Base-by-base conservation (phyloP, 108 stramenopile species). In the Fistulifera solaris region DNA sequence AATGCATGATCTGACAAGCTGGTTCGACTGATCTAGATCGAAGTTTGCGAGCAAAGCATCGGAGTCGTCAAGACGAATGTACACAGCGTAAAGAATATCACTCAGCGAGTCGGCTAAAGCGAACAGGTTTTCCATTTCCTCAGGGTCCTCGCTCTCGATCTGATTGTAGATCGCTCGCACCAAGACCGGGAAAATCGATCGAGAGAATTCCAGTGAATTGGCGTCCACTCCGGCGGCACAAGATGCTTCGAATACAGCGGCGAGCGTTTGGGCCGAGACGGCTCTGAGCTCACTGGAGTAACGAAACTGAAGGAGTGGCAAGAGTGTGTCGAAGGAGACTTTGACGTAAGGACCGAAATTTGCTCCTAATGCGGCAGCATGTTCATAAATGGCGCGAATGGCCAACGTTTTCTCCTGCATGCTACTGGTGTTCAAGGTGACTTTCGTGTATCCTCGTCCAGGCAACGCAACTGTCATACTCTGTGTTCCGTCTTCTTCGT, bases 221-320 rank as follows among this genome's bases (percentile, higher is more conserved):
- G 48, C 52, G 14, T 76, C 65, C 40, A 61, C 58, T 1, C 75
- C 83, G 52, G 64, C 57, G 1, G 58, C 67, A 56, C 83, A 82
- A 8, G 81, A 70, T 8, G 83, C 70, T 44, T 87, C 84, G 65
- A 83, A 92, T 15, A 85, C 58, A 48, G 83, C 81, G n/a, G 74
- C 77, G 13, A 85, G 48, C 7, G 89, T 79, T 56, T 81, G 77
- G 13, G 81, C 68, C 10, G 83, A 53, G 16, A 81, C 77, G 18
- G 77, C 70, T 10, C 89, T 81, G 15, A 92, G 77, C 42, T 87
- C 85, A 11, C 83, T 67, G 21, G 80, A 85, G 62, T 87, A 92
- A 40, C 67, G 62, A 54, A 82, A 87, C 17, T 50, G 52, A 0
- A 87, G 58, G 15, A 87, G 52, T 0, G 83, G 83, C 12, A 81